Evolutionary conservation across 2,329 filamentous ascomycete species (phyloP), one percentile per base, ranked within the genome.

Genomic region (Ophiocordyceps polyrhachis-furcata): DNA sequence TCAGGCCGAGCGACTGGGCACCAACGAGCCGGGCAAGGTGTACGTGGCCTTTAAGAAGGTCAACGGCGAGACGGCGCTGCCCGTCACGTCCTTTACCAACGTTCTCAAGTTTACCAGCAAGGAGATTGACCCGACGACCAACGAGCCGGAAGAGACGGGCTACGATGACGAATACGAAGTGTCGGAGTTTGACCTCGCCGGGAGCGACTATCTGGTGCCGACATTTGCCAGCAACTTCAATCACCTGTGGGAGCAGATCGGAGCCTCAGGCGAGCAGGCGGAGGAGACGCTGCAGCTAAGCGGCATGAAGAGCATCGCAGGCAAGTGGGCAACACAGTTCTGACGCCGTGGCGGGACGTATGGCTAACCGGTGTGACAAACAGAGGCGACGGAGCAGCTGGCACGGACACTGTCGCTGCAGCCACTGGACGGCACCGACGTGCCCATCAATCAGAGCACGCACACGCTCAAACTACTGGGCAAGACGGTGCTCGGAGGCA

Each of bases 161-260:
- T 96, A 96, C 61, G 89, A 96, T 44, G 91, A 98, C 57, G 91
- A 98, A 66, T 98, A 98, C 59, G 85, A 95, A 65, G 83, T 96
- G 48, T 86, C 91, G 49, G 87, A 95, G 58, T 78, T 96, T 49
- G 88, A 95, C 49, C 76, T 98, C 48, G 74, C 78, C 17, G 91
- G 89, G 47, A 87, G 86, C 52, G 91, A 98, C 62, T 98, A 95
- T 63, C 79, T 98, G 49, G 74, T 94, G 42, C 91, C 91, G 19
- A 81, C 86, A 2, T 98, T 93, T 62, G 88, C 88, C 17, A 83
- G 88, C 60, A 93, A 86, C 70, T 98, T 96, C 60, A 86, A 84
- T 58, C 86, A 93, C 56, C 76, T 96, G 42, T 98, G 89, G 89
- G 86, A 93, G 62, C 85, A 93, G 63, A 78, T 89, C 44, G 86